Conservation (phyloP, 1,284 basidiomycete species). For the Fomitopsis palustris region DNA sequence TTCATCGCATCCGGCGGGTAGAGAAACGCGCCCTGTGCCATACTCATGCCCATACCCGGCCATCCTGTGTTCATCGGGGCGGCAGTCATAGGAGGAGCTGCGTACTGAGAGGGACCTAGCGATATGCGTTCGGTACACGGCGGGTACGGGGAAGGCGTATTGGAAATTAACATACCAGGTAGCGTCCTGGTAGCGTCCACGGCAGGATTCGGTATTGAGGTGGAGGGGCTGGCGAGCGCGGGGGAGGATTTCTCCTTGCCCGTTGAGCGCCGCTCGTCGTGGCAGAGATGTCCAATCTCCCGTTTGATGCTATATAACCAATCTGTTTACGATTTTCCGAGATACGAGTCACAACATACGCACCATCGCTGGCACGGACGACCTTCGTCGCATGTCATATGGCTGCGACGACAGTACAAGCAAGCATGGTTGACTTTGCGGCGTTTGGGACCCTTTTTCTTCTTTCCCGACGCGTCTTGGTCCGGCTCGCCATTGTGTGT, state of each 20-base stretch:
- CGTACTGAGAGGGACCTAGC: slow-evolving; percentile 19
- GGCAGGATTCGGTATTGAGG: slow-evolving; percentile 28
- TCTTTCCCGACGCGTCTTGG: slow-evolving; percentile 23
- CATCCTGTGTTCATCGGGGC: slow-evolving; percentile 42
- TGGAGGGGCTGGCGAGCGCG: slow-evolving; percentile 23
- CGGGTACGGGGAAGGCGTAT: neutral
- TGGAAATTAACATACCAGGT: slow-evolving; percentile 22
- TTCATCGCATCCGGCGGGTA: slow-evolving; percentile 71
- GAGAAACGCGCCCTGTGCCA: slow-evolving; percentile 49
- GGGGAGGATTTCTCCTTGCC: slow-evolving; percentile 41
- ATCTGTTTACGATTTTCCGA: neutral
- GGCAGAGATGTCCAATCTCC: slow-evolving; percentile 88
- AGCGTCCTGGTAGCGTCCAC: slow-evolving; percentile 24
- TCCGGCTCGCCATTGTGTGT: slow-evolving; percentile 18
- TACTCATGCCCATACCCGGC: slow-evolving; percentile 37
- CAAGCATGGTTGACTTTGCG: slow-evolving; percentile 89
- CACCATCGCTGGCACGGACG: slow-evolving; percentile 89
- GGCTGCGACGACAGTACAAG: slow-evolving; percentile 89
- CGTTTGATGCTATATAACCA: slow-evolving; percentile 72
- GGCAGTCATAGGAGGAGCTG: slow-evolving; percentile 23
- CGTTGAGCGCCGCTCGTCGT: slow-evolving; percentile 73
- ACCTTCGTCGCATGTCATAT: slow-evolving; percentile 92
- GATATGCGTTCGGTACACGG: slow-evolving; percentile 11
- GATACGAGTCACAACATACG: slow-evolving; percentile 27
- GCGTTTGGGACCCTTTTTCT: slow-evolving; percentile 47